phyloP scores from a whole-genome alignment of 2,329 filamentous ascomycete genomes.

The Phyllosticta citriasiana region DNA sequence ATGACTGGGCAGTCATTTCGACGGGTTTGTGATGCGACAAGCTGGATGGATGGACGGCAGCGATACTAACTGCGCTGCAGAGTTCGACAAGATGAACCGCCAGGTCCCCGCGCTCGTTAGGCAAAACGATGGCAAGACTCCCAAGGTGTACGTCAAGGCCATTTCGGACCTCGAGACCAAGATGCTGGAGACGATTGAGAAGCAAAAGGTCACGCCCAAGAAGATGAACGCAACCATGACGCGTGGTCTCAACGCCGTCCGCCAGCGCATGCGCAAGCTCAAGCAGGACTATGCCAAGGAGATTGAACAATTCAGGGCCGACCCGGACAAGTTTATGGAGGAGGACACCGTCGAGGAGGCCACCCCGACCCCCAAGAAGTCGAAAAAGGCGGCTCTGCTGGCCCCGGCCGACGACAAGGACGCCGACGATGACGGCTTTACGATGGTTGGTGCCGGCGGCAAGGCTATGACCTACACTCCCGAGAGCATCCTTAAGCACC shows the following conservation, averaged over 20 bases:
- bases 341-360: slow-evolving; percentile 67
- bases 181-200: slow-evolving; percentile 86
- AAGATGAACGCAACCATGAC: slow-evolving; percentile 98
- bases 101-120: slow-evolving; percentile 52
- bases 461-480: slow-evolving; percentile 86
- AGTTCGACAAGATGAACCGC: slow-evolving; percentile 90
- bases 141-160: slow-evolving; percentile 87
- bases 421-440: slow-evolving; percentile 77
- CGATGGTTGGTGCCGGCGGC: slow-evolving; percentile 79
- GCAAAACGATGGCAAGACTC: slow-evolving; percentile 60
- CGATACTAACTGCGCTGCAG: slow-evolving; percentile 36
- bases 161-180: slow-evolving; percentile 89
- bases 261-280: slow-evolving; percentile 98
- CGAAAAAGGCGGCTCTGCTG: slow-evolving; percentile 35
- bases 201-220: slow-evolving; percentile 92
- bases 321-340: slow-evolving; percentile 82
- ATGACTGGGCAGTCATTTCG: slow-evolving; percentile 90
- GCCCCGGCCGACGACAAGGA: slow-evolving; percentile 41
- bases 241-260: slow-evolving; percentile 89
- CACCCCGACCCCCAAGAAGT: slow-evolving; percentile 40
- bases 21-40: slow-evolving; percentile 49
- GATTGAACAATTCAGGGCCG: slow-evolving; percentile 74
- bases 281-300: slow-evolving; percentile 88
- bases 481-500: slow-evolving; percentile 96
- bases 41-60: slow-evolving; percentile 10